Percentiles rank a stretch among this genome's conserved stretches.
phyloP scores from a whole-genome alignment of 805 yeast genomes.

The Starmerella powellii region DNA sequence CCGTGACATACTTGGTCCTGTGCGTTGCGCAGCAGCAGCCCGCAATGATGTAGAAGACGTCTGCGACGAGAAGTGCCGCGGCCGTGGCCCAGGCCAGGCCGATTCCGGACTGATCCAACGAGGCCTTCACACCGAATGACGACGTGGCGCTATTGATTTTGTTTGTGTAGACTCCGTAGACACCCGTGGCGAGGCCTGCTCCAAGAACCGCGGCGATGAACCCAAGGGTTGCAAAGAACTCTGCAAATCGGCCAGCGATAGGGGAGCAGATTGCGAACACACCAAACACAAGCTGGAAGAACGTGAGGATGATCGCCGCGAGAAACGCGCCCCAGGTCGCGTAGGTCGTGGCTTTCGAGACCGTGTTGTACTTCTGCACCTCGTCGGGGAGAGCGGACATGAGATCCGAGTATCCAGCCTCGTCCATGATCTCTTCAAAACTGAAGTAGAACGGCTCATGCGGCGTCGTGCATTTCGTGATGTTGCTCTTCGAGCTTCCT shows the following conservation, averaged over 20 bases:
- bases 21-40: constrained; percentile 35
- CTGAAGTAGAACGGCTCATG: constrained; percentile 45
- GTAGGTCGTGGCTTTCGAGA: constrained; percentile 39
- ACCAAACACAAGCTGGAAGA: constrained; percentile 32
- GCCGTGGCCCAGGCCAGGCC: constrained; percentile 57
- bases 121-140: constrained; percentile 45
- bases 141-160: constrained; percentile 40
- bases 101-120: constrained; percentile 39
- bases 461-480: constrained; percentile 40
- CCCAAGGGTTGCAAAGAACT: constrained; percentile 29
- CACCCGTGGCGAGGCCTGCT: constrained; percentile 49
- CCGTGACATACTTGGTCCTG: constrained; percentile 11
- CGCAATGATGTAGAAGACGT: constrained; percentile 34
- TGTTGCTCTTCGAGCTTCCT: constrained; percentile 29
- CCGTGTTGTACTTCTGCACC: constrained; percentile 36
- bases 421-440: constrained; percentile 33
- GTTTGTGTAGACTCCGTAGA: constrained; percentile 38
- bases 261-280: constrained; percentile 38
- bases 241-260: constrained; percentile 36
- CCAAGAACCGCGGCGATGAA: constrained; percentile 26
- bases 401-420: constrained; percentile 21
- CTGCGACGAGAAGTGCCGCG: constrained; percentile 36
- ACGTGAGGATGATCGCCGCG: constrained; percentile 37
- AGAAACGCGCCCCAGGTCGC: constrained; percentile 48
- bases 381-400: constrained; percentile 38